Evolutionary conservation across 768 basidiomycete genomes (phyloP), one percentile per base, ranked within the genome.

Genomic region (Termitomyces sp.): DNA sequence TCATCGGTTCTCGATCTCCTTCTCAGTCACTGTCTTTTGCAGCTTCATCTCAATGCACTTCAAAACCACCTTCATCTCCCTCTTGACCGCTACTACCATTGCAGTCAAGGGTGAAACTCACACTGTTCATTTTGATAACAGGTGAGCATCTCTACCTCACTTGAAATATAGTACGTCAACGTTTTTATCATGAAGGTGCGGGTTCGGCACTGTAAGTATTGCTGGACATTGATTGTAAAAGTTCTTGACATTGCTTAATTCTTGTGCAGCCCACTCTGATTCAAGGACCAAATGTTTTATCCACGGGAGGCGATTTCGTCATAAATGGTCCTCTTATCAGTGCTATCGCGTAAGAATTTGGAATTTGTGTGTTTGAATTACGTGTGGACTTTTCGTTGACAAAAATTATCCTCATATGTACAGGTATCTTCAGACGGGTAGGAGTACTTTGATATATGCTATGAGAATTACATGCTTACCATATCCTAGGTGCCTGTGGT

Each of bases 281-380:
- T n/a, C 68, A 70, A 57, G 65, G 65, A 40, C 64, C 68, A 2
- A 61, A 68, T 28, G 65, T 71, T 12, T 66, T 77, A 4, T 73
- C 74, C 28, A 68, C 64, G 3, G 75, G 74, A 13, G 61, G 55
- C 1, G 65, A 68, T 16, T 71, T 62, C 49, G 70, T 65, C n/a
- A 52, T 43, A 32, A 65, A 70, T 40, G 70, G 71, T 13, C 63
- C 73, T 13, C 63, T 77, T 23, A 14, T 51, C 14, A 62, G 63
- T 23, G 75, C 74, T 4, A 77, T 77, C 51, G 76, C 75, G 73
- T 77, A 66, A 57, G 71, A 63, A 14, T n/a, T n/a, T n/a, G n/a
- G n/a, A n/a, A n/a, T n/a, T n/a, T n/a, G n/a, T n/a, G n/a, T n/a
- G 9, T n/a, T 43, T n/a, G 9, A 5, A 3, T 35, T 14, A 16